phyloP scores from a whole-genome alignment of 2,329 filamentous ascomycete species.

The Simplicillium aogashimaense region DNA sequence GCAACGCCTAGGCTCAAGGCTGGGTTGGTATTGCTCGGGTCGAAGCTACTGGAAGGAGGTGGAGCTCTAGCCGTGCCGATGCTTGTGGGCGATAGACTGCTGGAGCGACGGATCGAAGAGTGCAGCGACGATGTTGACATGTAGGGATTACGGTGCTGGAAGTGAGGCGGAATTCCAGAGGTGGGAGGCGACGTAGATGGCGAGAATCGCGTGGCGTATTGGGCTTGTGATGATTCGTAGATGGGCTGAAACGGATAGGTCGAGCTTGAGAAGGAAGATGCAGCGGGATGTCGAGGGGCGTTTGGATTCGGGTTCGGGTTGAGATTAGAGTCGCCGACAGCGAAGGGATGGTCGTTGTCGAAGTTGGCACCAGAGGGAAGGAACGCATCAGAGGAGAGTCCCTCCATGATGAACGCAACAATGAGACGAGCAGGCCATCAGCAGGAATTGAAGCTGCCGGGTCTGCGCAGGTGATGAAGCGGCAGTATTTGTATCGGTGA shows the following conservation, averaged over 20 bases:
- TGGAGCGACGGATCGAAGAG: conserved; percentile 6
- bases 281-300: conserved; percentile 14
- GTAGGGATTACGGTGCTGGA: conserved; percentile 6
- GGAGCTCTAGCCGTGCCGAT: conserved; percentile 3
- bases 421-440: no score
- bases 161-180: conserved; percentile 12
- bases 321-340: conserved; percentile 1
- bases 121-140: conserved; percentile 14
- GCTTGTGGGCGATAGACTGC: conserved; percentile 8
- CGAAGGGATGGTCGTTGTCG: conserved; percentile 20
- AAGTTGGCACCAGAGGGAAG: conserved; percentile 24
- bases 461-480: no score
- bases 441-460: no score
- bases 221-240: conserved; percentile 23
- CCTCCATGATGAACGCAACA: conserved; percentile 21
- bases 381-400: conserved; percentile 30
- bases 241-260: conserved; percentile 20
- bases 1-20: conserved; percentile 7
- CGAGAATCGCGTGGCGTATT: conserved; percentile 9
- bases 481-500: no score
- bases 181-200: conserved; percentile 10
- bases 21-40: conserved; percentile 1
- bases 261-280: conserved; percentile 27
- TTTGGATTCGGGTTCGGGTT: conserved; percentile 13
- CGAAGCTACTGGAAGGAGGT: conserved; percentile 2